Evolutionary conservation across 352 stramenopile genomes (phyloP).

Genomic region (Globisporangium paroecandrum): DNA sequence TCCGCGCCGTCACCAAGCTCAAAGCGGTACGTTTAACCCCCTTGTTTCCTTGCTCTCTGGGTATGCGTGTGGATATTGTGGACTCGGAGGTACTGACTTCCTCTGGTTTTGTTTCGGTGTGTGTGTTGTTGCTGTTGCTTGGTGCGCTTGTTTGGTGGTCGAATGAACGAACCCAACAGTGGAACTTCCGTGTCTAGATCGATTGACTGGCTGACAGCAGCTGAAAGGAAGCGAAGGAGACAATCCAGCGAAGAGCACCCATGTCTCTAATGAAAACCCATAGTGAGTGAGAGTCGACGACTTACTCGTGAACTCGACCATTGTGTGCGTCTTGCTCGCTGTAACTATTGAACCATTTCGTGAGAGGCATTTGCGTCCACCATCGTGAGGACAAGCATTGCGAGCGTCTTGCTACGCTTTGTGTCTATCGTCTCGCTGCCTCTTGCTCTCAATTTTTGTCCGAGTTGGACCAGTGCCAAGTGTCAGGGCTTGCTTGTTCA

Average conservation of each 20-base stretch:
- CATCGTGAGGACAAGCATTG: background rate
- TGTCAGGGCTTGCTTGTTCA: background rate
- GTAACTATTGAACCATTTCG: background rate
- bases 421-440: background rate
- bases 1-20: constrained; percentile 73
- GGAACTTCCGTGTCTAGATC: constrained; percentile 68
- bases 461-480: background rate
- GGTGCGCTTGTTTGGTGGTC: background rate
- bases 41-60: background rate
- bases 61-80: background rate
- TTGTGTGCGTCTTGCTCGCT: background rate
- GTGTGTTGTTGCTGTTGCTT: constrained; percentile 7
- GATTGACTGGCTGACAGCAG: background rate
- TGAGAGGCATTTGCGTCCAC: background rate
- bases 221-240: background rate
- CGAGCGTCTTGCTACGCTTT: background rate
- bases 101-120: constrained; percentile 5
- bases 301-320: too few species aligned
- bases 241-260: background rate
- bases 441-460: background rate
- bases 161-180: constrained; percentile 24
- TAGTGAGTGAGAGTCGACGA: background rate
- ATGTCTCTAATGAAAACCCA: background rate
- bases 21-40: constrained; percentile 48
- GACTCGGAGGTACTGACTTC: constrained; percentile 13